Conservation (phyloP, 2,329 filamentous ascomycete genomes). For the Lanzia echinophila region DNA sequence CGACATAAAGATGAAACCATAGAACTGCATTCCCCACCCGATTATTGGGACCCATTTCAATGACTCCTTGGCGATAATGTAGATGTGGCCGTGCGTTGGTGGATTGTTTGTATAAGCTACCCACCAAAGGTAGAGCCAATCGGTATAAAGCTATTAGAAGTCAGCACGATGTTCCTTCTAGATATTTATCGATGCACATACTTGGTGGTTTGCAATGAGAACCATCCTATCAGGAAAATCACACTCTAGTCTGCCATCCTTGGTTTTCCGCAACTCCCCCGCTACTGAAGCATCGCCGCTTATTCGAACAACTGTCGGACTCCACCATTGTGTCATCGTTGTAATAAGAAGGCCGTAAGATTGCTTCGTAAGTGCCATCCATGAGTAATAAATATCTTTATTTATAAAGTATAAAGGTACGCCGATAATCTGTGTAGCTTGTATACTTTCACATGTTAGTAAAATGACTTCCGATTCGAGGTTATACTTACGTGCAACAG, state of each 20-base stretch:
- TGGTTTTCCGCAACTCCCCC: conserved; percentile 62
- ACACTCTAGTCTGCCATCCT: conserved; percentile 69
- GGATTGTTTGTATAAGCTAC: conserved; percentile 73
- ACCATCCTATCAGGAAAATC: conserved; percentile 76
- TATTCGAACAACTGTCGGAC: conserved; percentile 74
- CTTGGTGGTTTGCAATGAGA: conserved; percentile 82
- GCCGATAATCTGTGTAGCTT: conserved; percentile 68
- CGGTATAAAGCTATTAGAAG: conserved; percentile 62
- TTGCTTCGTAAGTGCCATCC: conserved; percentile 82
- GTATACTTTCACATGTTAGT: conserved; percentile 44
- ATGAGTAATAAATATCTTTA: conserved; percentile 72
- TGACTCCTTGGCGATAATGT: conserved; percentile 86
- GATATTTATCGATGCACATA: conserved; percentile 26
- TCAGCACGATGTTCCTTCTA: conserved; percentile 15
- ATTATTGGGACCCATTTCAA: conserved; percentile 74
- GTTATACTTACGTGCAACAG: conserved; percentile 25
- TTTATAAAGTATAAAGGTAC: conserved; percentile 69
- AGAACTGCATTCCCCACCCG: conserved; percentile 77
- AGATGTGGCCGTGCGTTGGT: conserved; percentile 76
- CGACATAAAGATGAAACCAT: conserved; percentile 88
- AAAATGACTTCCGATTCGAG: neutral
- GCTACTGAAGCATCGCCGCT: conserved; percentile 77
- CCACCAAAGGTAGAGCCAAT: conserved; percentile 94
- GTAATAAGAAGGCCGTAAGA: conserved; percentile 74
- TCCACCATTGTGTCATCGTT: conserved; percentile 79